Conservation (phyloP, 768 basidiomycete species). For the Tylopilus plumbeoviolaceoides region DNA sequence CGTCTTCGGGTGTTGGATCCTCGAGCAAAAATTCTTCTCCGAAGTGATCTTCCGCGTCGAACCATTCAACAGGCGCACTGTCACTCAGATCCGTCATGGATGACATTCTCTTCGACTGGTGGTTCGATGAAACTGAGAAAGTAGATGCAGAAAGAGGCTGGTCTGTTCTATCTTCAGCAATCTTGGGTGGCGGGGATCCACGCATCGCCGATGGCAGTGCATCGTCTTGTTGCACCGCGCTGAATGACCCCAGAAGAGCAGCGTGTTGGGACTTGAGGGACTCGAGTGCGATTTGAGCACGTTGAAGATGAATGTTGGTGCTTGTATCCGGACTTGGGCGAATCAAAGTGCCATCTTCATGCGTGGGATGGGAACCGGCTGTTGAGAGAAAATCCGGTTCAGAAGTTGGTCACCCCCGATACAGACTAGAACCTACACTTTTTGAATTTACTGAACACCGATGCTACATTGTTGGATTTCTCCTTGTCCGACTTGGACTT, state of each 20-base stretch:
- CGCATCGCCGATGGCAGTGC: slow-evolving; percentile 17
- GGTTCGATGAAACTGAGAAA: slow-evolving; percentile 28
- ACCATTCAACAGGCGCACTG: slow-evolving; percentile 60
- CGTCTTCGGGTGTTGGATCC: slow-evolving; percentile 36
- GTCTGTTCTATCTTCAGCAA: slow-evolving; percentile 46
- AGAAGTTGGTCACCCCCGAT: not conserved
- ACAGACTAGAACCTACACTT: slow-evolving; percentile 38
- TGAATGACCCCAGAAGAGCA: slow-evolving; percentile 43
- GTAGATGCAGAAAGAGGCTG: slow-evolving; percentile 20
- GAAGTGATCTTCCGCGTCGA: slow-evolving; percentile 57
- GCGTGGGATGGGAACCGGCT: slow-evolving; percentile 20
- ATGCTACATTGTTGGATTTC: slow-evolving; percentile 33
- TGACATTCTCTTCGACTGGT: slow-evolving; percentile 42
- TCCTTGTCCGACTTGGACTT: slow-evolving; percentile 44
- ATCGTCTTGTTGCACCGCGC: slow-evolving; percentile 32
- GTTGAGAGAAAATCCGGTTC: not conserved
- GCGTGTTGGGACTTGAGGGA: slow-evolving; percentile 59
- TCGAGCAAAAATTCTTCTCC: slow-evolving; percentile 63
- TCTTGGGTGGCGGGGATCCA: slow-evolving; percentile 39
- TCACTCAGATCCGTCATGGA: slow-evolving; percentile 48
- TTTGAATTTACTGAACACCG: slow-evolving; percentile 59
- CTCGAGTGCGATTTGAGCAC: slow-evolving; percentile 45
- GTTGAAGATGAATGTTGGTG: slow-evolving; percentile 33
- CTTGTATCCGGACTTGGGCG: slow-evolving; percentile 16
- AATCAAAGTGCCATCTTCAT: slow-evolving; percentile 28